phyloP scores from a whole-genome alignment of 2,329 filamentous ascomycete species.

The Aureobasidium subglaciale region DNA sequence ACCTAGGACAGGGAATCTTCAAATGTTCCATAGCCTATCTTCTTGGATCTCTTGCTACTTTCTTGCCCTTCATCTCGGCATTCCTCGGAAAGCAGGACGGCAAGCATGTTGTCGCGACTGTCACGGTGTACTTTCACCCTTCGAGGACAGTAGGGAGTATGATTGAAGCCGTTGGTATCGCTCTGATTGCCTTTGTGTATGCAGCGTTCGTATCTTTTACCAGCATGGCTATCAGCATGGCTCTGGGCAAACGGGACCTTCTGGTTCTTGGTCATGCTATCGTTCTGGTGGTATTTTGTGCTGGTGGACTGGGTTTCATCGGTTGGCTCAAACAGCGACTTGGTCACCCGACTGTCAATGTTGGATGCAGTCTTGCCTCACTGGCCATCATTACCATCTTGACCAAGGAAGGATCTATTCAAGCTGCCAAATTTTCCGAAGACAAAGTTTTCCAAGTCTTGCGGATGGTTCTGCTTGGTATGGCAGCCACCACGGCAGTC shows the following conservation, averaged over 20 bases:
- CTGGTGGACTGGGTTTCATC: constrained; percentile 77
- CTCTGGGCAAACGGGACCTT: constrained; percentile 63
- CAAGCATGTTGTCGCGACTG: constrained; percentile 88
- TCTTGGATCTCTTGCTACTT: constrained; percentile 78
- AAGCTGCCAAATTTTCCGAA: constrained; percentile 72
- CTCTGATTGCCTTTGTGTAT: constrained; percentile 71
- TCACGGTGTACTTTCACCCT: constrained; percentile 93
- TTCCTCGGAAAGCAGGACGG: constrained; percentile 79
- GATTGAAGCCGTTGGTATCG: constrained; percentile 75
- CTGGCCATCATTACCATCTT: constrained; percentile 84
- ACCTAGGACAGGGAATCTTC: constrained; percentile 69
- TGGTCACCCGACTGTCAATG: constrained; percentile 35
- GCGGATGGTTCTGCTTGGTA: constrained; percentile 76
- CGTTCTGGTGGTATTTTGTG: constrained; percentile 76
- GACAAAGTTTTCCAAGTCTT: constrained; percentile 75
- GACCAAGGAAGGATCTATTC: constrained; percentile 84
- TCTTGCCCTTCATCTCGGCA: constrained; percentile 63
- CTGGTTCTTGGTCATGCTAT: constrained; percentile 68
- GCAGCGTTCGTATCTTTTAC: constrained; percentile 67
- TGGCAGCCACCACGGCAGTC: constrained; percentile 62
- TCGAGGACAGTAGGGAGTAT: constrained; percentile 81
- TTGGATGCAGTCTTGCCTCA: constrained; percentile 73
- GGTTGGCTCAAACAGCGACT: constrained; percentile 39
- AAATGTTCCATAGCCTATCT: constrained; percentile 91
- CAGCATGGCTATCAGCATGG: constrained; percentile 81